These are phyloP conservation scores for Leishmania arabica DNA, from an alignment of 208 protist genomes.

Conservation along the genomic window DNA sequence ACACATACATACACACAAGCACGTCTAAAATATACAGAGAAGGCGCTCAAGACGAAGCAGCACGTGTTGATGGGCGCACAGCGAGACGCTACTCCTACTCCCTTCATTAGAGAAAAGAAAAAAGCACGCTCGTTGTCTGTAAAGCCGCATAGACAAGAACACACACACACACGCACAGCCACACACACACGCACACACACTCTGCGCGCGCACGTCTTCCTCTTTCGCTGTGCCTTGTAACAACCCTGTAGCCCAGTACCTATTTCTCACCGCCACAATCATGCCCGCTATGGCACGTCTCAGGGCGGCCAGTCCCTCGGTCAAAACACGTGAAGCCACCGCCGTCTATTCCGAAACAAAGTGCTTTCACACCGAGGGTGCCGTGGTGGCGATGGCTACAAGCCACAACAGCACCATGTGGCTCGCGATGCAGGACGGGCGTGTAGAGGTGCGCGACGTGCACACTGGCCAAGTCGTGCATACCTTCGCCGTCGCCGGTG, in stretches of 20 bases:
- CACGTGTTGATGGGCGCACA: not conserved
- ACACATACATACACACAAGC: not conserved
- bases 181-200: not conserved
- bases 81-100: not conserved
- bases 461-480: constrained; percentile 60
- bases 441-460: constrained; percentile 69
- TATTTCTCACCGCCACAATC: not conserved
- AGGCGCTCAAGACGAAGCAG: not conserved
- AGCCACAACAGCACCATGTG: constrained; percentile 53
- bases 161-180: not conserved
- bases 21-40: not conserved
- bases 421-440: constrained; percentile 72
- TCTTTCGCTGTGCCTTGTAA: not conserved
- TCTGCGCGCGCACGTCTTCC: not conserved
- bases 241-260: not conserved
- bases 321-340: not conserved
- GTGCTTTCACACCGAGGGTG: constrained; percentile 40
- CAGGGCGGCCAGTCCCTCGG: not conserved
- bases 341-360: constrained; percentile 41
- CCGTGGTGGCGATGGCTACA: constrained; percentile 57
- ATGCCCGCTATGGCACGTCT: not conserved
- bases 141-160: not conserved
- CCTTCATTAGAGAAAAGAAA: not conserved
- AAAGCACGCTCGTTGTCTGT: not conserved
- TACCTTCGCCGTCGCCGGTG: constrained; percentile 42